A percentile compares a stretch with the other conserved stretches of the same genome.
Conservation (phyloP, 1,284 basidiomycete species). For the Ceratorhiza oryzae-sativae region DNA sequence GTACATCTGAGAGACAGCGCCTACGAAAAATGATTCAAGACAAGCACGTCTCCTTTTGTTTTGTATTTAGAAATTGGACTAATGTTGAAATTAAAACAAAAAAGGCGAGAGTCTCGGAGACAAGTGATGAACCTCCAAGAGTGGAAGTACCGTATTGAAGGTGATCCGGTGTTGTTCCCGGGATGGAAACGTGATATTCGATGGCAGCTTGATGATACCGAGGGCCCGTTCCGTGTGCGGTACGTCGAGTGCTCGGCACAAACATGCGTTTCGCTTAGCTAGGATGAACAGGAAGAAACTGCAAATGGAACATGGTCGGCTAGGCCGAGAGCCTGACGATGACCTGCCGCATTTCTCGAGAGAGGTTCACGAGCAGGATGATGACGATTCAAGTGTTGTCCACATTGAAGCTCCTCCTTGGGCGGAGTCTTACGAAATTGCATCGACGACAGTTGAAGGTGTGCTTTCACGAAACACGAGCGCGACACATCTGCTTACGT, state of each 20-base stretch:
- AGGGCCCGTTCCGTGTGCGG: conserved; percentile 85
- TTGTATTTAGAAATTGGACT: neutral
- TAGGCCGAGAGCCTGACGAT: conserved; percentile 60
- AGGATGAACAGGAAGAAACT: conserved; percentile 68
- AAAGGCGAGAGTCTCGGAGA: conserved; percentile 71
- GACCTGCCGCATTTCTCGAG: conserved; percentile 54
- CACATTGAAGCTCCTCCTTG: conserved; percentile 76
- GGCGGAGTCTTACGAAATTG: conserved; percentile 79
- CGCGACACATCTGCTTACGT: no score
- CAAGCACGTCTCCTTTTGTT: conserved; percentile 57
- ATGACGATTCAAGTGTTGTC: conserved; percentile 64
- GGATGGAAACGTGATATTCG: conserved; percentile 51
- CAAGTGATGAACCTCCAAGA: conserved; percentile 68
- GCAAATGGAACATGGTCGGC: conserved; percentile 59
- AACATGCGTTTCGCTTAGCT: neutral
- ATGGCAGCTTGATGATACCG: conserved; percentile 87
- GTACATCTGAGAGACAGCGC: conserved; percentile 70
- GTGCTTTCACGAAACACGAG: no score
- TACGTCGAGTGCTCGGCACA: conserved; percentile 49
- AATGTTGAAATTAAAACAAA: conserved; percentile 11
- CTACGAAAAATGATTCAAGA: conserved; percentile 74
- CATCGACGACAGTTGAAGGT: conserved; percentile 70
- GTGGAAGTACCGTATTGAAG: conserved; percentile 63
- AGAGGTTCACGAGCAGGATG: conserved; percentile 66
- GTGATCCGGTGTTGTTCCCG: conserved; percentile 69